Evolutionary conservation across 2,329 filamentous ascomycete genomes (phyloP).

Genomic region (Rhinocladiella mackenziei): DNA sequence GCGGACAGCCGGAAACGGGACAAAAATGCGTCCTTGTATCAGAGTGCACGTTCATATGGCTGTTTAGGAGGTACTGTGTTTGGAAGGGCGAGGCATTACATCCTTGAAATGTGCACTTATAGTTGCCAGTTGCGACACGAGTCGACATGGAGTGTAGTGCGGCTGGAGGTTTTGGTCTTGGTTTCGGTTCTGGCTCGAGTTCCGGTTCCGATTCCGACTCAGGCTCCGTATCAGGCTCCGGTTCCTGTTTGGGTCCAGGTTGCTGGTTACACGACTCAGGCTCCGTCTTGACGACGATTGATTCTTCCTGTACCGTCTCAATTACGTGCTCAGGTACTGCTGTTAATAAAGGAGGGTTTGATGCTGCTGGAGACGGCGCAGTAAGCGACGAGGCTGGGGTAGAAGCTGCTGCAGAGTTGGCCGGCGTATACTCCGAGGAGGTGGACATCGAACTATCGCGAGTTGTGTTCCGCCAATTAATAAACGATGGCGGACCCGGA

Average conservation of each 20-base stretch:
- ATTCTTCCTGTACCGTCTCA: too few relatives aligned
- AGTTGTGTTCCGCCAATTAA: constrained; percentile 24
- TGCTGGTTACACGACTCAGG: neutral
- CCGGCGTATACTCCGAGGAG: constrained; percentile 22
- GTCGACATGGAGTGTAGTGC: neutral
- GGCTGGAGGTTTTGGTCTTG: neutral
- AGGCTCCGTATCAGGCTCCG: neutral
- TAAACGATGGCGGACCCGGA: constrained; percentile 35
- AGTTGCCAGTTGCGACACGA: constrained; percentile 34
- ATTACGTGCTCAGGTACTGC: constrained; percentile 7
- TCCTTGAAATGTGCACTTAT: constrained; percentile 53
- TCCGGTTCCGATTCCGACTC: neutral
- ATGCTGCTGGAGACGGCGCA: constrained; percentile 19
- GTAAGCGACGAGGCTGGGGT: constrained; percentile 21
- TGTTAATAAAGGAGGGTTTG: constrained; percentile 3
- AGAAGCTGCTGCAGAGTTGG: constrained; percentile 11
- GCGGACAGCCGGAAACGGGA: constrained; percentile 54
- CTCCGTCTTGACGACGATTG: neutral
- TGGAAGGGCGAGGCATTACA: constrained; percentile 59
- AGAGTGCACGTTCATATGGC: constrained; percentile 59
- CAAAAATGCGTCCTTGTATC: constrained; percentile 62
- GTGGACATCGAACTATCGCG: constrained; percentile 22
- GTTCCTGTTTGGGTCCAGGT: neutral
- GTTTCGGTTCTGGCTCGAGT: neutral
- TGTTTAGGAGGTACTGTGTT: constrained; percentile 62